A percentile compares a stretch with the other conserved stretches of the same genome.
phyloP scores from a whole-genome alignment of 495 filamentous ascomycete genomes.

The Monascus purpureus region DNA sequence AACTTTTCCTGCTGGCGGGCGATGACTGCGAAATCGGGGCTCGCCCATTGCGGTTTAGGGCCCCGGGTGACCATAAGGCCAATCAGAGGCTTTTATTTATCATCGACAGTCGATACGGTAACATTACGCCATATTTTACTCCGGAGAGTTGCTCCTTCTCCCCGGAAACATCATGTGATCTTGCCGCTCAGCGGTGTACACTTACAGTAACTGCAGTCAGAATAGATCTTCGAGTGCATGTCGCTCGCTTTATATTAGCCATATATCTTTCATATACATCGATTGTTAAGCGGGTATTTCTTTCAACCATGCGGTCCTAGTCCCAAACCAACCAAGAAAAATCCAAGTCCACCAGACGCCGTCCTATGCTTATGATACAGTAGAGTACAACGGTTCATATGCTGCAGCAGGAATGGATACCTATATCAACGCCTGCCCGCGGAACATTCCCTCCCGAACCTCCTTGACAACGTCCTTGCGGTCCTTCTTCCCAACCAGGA shows the following conservation, averaged over 20 bases:
- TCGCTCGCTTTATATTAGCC: too few relatives aligned
- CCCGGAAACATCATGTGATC: too few relatives aligned
- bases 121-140: background rate
- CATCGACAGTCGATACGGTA: background rate
- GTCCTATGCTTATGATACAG: background rate
- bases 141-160: too few relatives aligned
- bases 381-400: background rate
- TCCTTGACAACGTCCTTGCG: constrained; percentile 81
- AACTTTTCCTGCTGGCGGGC: too few relatives aligned
- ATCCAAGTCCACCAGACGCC: background rate
- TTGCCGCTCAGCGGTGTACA: too few relatives aligned
- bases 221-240: too few relatives aligned
- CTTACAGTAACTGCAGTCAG: too few relatives aligned
- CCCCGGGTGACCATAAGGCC: too few relatives aligned
- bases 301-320: too few relatives aligned
- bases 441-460: constrained; percentile 89
- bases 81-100: background rate
- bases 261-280: too few relatives aligned
- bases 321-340: background rate
- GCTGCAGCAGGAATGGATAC: background rate
- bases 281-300: background rate
- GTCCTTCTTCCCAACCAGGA: constrained; percentile 80
- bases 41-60: too few relatives aligned
- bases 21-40: too few relatives aligned
- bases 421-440: constrained; percentile 72